A percentile compares a stretch with the other conserved stretches of the same genome.
Evolutionary conservation across 2,329 filamentous ascomycete species (phyloP).

Genomic region (Talaromyces marneffei): DNA sequence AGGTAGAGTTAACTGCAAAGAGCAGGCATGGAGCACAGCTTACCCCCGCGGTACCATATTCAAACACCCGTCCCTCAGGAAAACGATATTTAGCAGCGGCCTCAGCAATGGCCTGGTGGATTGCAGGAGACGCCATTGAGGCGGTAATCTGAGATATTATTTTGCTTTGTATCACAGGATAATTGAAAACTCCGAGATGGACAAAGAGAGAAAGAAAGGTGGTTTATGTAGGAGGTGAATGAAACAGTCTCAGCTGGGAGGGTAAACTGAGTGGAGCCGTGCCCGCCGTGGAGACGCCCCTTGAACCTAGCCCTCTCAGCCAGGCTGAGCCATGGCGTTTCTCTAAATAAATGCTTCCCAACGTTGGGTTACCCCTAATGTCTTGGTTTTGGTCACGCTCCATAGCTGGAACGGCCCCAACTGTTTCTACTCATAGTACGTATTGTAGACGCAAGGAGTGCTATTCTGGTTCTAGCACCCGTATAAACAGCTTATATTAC

Average conservation of each 20-base stretch:
- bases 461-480: background rate
- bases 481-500: background rate
- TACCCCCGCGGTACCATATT: conserved; percentile 59
- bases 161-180: background rate
- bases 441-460: background rate
- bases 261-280: conserved; percentile 3
- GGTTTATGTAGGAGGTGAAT: background rate
- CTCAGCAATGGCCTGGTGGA: conserved; percentile 42
- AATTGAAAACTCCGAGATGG: background rate
- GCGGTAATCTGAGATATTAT: conserved; percentile 17
- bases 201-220: background rate
- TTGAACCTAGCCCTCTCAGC: background rate
- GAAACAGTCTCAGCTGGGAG: conserved; percentile 7
- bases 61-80: conserved; percentile 47
- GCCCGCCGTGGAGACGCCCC: background rate
- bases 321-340: background rate
- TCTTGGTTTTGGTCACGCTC: background rate
- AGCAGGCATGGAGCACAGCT: conserved; percentile 22
- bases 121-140: conserved; percentile 38
- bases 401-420: background rate
- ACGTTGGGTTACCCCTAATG: too few species aligned
- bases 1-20: background rate
- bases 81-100: conserved; percentile 46
- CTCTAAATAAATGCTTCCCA: too few species aligned
- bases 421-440: background rate